These are phyloP conservation scores for Colletotrichum falcatum DNA, from an alignment of 2,329 filamentous ascomycete species.

Conservation along the genomic window DNA sequence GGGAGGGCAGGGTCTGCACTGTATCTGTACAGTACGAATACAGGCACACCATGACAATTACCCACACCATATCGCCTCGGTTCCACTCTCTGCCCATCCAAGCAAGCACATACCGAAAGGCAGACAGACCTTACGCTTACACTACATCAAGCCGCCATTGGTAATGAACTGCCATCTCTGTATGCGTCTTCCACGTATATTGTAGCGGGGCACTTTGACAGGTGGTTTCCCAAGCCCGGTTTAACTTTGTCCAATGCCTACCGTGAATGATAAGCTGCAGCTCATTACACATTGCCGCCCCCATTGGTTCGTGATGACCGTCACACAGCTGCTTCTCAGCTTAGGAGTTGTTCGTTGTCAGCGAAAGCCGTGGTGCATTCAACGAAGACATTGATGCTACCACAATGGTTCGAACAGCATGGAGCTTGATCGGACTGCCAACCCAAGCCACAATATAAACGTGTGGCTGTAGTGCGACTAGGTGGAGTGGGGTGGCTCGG, in stretches of 20 bases:
- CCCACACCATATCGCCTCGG: conserved; percentile 15
- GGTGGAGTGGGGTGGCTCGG: background rate
- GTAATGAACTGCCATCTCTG: conserved; percentile 10
- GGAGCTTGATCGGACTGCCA: background rate
- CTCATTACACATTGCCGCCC: background rate
- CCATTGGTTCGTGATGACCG: conserved; percentile 24
- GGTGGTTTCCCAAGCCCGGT: too few relatives aligned
- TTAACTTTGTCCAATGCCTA: conserved; percentile 14
- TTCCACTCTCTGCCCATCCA: background rate
- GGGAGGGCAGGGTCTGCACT: too few relatives aligned
- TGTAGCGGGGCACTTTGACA: conserved; percentile 14
- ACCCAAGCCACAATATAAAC: background rate
- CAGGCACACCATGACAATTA: background rate
- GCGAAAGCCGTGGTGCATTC: too few relatives aligned
- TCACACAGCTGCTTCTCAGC: background rate
- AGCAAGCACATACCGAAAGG: background rate
- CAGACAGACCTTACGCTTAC: background rate
- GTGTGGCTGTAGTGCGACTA: background rate
- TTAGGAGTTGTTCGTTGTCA: background rate
- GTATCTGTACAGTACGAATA: background rate
- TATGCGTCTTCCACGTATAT: conserved; percentile 25
- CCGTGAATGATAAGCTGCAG: background rate
- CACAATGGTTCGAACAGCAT: background rate
- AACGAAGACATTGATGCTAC: too few relatives aligned
- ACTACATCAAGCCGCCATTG: background rate